A percentile compares a stretch with the other conserved stretches of the same genome.
Evolutionary conservation across 1,139 yeast species (phyloP).

Genomic region (Eremothecium sinecaudum): DNA sequence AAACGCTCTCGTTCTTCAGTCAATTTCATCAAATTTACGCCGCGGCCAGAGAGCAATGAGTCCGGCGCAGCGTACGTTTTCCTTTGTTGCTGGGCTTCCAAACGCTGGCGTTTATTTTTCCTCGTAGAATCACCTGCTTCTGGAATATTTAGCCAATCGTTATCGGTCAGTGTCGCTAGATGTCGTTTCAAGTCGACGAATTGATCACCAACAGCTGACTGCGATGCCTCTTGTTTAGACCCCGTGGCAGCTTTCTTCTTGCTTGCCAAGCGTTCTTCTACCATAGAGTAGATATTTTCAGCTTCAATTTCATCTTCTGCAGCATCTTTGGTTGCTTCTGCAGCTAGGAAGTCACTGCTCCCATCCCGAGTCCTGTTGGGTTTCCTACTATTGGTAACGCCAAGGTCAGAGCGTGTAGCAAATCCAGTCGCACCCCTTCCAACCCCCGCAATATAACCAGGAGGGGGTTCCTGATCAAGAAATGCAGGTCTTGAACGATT

Average conservation of each 20-base stretch:
- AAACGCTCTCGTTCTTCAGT: conserved; percentile 33
- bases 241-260: conserved; percentile 26
- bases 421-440: conserved; percentile 96
- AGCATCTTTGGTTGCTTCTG: background rate
- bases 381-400: background rate
- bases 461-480: conserved; percentile 79
- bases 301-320: conserved; percentile 67
- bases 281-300: conserved; percentile 52
- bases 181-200: conserved; percentile 56
- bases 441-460: conserved; percentile 83
- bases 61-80: conserved; percentile 84
- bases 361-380: too few relatives aligned
- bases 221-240: conserved; percentile 21
- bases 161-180: conserved; percentile 48
- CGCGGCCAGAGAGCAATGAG: conserved; percentile 35
- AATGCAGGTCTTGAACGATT: conserved; percentile 33
- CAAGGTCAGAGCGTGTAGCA: conserved; percentile 38
- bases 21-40: conserved; percentile 30
- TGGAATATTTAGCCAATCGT: conserved; percentile 76
- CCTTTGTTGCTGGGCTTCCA: conserved; percentile 53
- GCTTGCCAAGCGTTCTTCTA: conserved; percentile 48
- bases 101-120: conserved; percentile 61
- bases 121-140: conserved; percentile 85
- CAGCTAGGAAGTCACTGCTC: background rate
- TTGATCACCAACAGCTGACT: conserved; percentile 35